Base-by-base conservation (phyloP, 2,329 filamentous ascomycete genomes). In the Colletotrichum scovillei region DNA sequence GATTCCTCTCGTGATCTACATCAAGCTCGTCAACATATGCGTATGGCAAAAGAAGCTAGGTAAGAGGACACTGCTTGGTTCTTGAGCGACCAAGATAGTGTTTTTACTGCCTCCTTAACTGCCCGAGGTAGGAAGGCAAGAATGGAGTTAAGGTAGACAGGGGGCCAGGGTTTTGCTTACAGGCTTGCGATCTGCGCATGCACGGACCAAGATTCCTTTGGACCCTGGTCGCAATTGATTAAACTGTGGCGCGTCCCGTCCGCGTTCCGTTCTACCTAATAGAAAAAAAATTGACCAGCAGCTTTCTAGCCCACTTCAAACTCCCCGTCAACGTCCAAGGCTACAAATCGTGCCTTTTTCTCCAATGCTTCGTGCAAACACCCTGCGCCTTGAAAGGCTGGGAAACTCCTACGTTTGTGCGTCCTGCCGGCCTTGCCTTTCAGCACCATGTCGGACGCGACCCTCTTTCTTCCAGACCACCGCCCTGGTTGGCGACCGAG, bases 311-410 rank as follows among this genome's bases (percentile, higher is more conserved):
- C 46, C 30, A 59, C 56, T 35, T n/a, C 16, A 12, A 62, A 56
- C 46, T 65, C 35, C 60, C 59, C 70, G 32, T 70, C 60, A 55
- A 55, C 55, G 46, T 32, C 59, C 1, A 35, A 67, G 46, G 67
- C 42, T n/a, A 49, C 42, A 56, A 38, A 5, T 66, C 32, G 22
- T 69, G 26, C 63, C 70, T 67, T 19, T 19, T 24, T 63, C 75
- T 75, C 76, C 78, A 77, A 83, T 83, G 82, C 81, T 82, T 75
- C 80, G 75, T 75, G 76, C 81, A 75, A 76, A 79, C 26, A 76
- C 78, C 56, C 75, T 75, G 38, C 75, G 76, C 69, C 72, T 78
- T 52, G 76, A 77, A 57, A 79, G 78, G 65, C 75, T 81, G 60
- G 76, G 76, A 72, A 74, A 71, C n/a, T 76, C 77, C 1, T 78